phyloP scores from a whole-genome alignment of 805 yeast species.

The Candida yuanshanica region DNA sequence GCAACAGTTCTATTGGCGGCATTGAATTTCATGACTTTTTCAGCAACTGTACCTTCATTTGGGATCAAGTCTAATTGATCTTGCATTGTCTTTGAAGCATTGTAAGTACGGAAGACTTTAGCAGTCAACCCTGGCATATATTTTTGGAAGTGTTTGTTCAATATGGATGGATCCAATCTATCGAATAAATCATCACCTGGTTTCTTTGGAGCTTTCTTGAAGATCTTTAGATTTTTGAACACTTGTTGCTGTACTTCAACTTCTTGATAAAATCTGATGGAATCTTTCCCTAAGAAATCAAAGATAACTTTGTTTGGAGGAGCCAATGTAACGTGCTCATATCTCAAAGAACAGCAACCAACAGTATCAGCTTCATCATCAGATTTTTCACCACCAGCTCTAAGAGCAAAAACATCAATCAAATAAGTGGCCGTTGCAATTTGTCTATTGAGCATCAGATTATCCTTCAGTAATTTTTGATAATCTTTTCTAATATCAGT shows the following conservation, averaged over 20 bases:
- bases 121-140: constrained; percentile 94
- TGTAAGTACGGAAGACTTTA: constrained; percentile 94
- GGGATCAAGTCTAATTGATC: constrained; percentile 81
- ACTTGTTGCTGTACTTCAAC: constrained; percentile 91
- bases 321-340: constrained; percentile 77
- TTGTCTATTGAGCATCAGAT: constrained; percentile 80
- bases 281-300: constrained; percentile 94
- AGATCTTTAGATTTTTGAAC: constrained; percentile 79
- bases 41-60: constrained; percentile 84
- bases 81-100: constrained; percentile 96
- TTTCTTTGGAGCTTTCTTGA: constrained; percentile 82
- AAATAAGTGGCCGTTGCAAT: constrained; percentile 91
- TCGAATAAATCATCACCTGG: constrained; percentile 93
- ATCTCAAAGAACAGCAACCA: constrained; percentile 92
- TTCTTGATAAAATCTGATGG: constrained; percentile 86
- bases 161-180: constrained; percentile 73
- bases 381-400: constrained; percentile 97
- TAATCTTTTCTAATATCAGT: constrained; percentile 73
- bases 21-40: constrained; percentile 80
- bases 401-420: constrained; percentile 86
- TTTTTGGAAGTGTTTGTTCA: constrained; percentile 81
- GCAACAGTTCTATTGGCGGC: constrained; percentile 97
- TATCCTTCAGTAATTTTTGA: constrained; percentile 59
- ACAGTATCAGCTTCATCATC: constrained; percentile 98
- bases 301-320: constrained; percentile 85